Evolutionary conservation across 2,329 filamentous ascomycete genomes (phyloP).

Genomic region (Nothopassalora personata): DNA sequence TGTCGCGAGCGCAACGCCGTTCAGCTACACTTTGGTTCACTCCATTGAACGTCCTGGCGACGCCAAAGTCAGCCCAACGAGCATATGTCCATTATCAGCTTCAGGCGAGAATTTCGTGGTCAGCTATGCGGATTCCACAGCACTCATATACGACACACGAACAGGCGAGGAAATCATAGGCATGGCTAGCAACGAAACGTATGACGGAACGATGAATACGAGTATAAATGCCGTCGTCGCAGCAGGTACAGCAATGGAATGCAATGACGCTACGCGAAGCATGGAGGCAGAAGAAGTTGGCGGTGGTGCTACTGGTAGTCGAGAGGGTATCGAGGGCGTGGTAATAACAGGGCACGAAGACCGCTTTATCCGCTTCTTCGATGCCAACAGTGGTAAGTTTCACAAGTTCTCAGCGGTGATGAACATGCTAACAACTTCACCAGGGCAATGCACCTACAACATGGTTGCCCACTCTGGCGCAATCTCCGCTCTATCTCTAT

Average conservation of each 20-base stretch:
- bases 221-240: slow-evolving; percentile 88
- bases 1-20: slow-evolving; percentile 76
- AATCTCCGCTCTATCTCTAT: slow-evolving; percentile 85
- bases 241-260: slow-evolving; percentile 68
- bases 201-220: slow-evolving; percentile 76
- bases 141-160: slow-evolving; percentile 86
- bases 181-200: slow-evolving; percentile 93
- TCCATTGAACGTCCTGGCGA: slow-evolving; percentile 63
- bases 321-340: slow-evolving; percentile 72
- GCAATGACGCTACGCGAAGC: slow-evolving; percentile 58
- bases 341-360: slow-evolving; percentile 97
- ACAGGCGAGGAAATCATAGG: slow-evolving; percentile 85
- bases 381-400: slow-evolving; percentile 91
- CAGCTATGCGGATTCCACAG: slow-evolving; percentile 82
- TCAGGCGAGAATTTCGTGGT: slow-evolving; percentile 88
- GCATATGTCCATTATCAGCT: slow-evolving; percentile 80
- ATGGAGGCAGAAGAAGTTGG: slow-evolving; percentile 70
- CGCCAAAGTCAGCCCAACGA: slow-evolving; percentile 67
- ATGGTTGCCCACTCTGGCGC: slow-evolving; percentile 95
- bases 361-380: slow-evolving; percentile 91
- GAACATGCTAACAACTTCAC: slow-evolving; percentile 14
- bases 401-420: neutral
- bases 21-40: slow-evolving; percentile 82
- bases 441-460: slow-evolving; percentile 97
- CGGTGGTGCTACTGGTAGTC: slow-evolving; percentile 78